Base-by-base conservation (phyloP, 1,284 basidiomycete genomes). In the Austropuccinia psidii region DNA sequence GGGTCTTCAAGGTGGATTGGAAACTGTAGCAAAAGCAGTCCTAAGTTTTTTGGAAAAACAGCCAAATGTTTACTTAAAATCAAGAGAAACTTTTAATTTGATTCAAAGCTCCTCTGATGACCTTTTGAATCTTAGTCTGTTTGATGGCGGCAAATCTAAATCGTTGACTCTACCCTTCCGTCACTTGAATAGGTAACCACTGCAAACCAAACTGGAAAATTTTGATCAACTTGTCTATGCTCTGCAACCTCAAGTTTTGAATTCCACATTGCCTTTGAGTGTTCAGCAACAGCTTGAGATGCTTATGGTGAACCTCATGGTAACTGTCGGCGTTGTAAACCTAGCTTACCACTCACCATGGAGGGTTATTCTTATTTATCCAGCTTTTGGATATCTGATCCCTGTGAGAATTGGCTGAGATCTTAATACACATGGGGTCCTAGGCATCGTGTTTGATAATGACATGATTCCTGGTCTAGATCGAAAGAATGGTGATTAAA, bases 361-460 rank as follows among this genome's bases (percentile, higher is more conserved):
- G 6, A 75, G 73, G 39, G 61, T 78, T 61, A 80, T 80, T 75
- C 75, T 79, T 73, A 80, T 81, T 73, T 82, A 84, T 13, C 72
- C 85, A 15, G 95, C 94, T 0, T 98, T 98, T 80, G 95, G 95
- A 1, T 98, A 95, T 82, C 88, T 98, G 76, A 86, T 96, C 67
- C 93, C 94, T 0, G 88, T 93, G 7, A 86, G 89, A 62, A 73
- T 82, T 78, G 37, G 88, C 81, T 13, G 86, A 86, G 79, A 81
- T 78, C 69, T 77, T 75, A 77, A 77, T 75, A 78, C 77, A 21
- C 75, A 75, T 57, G 80, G 75, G 76, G 83, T 76, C 77, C 81
- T 75, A 77, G 85, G 74, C 29, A 84, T 87, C 0, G 85, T 84
- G 17, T 90, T 93, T 77, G 90, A 93, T 78, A 79, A 80, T 1